Percentiles rank a stretch among this genome's conserved stretches.
These are phyloP conservation scores for Cystofilobasidium capitatum DNA, from an alignment of 768 basidiomycete species.

Conservation along the genomic window DNA sequence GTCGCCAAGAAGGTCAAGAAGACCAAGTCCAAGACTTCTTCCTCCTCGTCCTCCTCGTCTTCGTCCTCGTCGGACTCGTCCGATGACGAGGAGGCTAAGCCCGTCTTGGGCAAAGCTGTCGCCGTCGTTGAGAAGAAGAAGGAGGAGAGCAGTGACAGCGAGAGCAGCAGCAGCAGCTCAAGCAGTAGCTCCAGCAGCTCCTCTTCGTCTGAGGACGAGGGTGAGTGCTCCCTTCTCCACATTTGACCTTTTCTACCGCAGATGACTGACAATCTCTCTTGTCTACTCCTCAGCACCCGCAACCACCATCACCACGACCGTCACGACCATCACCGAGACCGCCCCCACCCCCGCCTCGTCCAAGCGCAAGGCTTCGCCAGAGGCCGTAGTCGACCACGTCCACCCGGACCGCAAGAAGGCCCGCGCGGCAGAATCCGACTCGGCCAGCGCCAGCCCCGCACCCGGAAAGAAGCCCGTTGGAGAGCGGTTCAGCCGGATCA, in stretches of 20 bases:
- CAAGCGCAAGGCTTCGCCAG: constrained; percentile 24
- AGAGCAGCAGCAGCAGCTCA: constrained; percentile 5
- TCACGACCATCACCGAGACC: background rate
- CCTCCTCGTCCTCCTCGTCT: too few species aligned
- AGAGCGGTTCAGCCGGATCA: constrained; percentile 59
- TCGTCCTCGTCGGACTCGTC: constrained; percentile 31
- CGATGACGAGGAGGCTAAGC: constrained; percentile 10
- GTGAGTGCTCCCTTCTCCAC: background rate
- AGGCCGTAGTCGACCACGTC: background rate
- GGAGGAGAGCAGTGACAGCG: constrained; percentile 6
- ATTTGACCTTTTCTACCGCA: background rate
- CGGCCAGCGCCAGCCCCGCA: background rate
- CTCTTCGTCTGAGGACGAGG: constrained; percentile 27
- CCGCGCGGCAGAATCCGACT: background rate
- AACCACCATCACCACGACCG: background rate
- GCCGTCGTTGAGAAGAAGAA: background rate
- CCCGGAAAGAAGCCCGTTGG: constrained; percentile 6
- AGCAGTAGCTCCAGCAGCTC: background rate
- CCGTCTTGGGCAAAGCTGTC: constrained; percentile 7
- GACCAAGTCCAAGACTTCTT: too few species aligned
- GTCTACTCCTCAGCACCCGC: background rate
- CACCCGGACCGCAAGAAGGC: constrained; percentile 18
- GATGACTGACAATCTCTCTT: background rate
- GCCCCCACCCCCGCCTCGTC: constrained; percentile 10
- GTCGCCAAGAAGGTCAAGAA: constrained; percentile 25